phyloP scores from a whole-genome alignment of 1,284 basidiomycete species.

The Ganoderma lucidum region DNA sequence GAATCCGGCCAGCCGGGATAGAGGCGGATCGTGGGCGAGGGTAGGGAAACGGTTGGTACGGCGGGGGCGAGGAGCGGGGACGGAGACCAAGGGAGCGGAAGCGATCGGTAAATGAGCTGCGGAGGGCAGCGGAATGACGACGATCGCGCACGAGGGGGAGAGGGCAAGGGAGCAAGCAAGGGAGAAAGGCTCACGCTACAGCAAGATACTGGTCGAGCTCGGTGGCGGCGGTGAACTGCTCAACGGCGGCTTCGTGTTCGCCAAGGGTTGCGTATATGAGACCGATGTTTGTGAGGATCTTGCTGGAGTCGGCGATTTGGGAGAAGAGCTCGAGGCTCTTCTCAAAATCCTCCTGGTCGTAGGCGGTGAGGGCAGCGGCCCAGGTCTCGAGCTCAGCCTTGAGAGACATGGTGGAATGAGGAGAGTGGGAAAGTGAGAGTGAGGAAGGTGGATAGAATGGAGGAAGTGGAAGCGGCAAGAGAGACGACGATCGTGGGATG shows the following conservation, averaged over 20 bases:
- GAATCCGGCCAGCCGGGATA: background rate
- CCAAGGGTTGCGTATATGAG: slow-evolving; percentile 90
- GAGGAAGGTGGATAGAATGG: slow-evolving; percentile 12
- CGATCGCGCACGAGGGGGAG: background rate
- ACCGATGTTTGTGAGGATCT: slow-evolving; percentile 90
- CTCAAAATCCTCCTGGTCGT: slow-evolving; percentile 85
- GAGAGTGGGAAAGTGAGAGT: slow-evolving; percentile 14
- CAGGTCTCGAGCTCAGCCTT: slow-evolving; percentile 90
- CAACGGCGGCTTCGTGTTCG: slow-evolving; percentile 84
- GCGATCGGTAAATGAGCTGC: background rate
- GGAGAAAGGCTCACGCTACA: slow-evolving; percentile 69
- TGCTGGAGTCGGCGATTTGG: slow-evolving; percentile 87
- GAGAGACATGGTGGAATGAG: slow-evolving; percentile 66
- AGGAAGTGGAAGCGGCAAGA: slow-evolving; percentile 10
- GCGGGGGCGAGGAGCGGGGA: background rate
- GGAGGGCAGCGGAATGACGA: background rate
- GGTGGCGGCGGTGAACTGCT: slow-evolving; percentile 80
- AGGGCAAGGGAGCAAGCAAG: background rate
- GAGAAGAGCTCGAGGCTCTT: slow-evolving; percentile 78
- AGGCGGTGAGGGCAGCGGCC: slow-evolving; percentile 84
- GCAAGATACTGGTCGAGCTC: slow-evolving; percentile 84
- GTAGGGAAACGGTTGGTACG: background rate
- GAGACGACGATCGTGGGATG: slow-evolving; percentile 13
- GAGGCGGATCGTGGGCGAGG: background rate
- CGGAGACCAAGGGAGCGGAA: background rate